These are phyloP conservation scores for Elaphomyces granulatus DNA, from an alignment of 495 filamentous ascomycete species.

Conservation along the genomic window DNA sequence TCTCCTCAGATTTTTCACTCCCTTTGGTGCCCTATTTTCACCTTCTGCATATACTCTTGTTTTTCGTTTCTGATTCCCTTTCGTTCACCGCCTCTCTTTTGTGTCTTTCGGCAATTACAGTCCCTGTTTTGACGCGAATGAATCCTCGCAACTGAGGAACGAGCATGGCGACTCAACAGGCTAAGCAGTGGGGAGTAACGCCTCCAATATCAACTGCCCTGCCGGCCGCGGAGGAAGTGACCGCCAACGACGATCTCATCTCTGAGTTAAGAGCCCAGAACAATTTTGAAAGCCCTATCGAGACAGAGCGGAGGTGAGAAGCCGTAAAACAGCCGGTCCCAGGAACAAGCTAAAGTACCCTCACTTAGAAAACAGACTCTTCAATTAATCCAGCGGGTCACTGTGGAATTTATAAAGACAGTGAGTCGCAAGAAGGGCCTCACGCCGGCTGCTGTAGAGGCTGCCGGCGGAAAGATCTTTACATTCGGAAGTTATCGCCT, in stretches of 20 bases:
- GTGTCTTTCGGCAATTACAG: too few relatives aligned
- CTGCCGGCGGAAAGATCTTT: constrained; percentile 78
- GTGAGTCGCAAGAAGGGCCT: constrained; percentile 65
- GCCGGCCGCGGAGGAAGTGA: constrained; percentile 60
- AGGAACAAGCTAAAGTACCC: background rate
- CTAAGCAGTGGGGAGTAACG: constrained; percentile 65
- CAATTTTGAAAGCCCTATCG: constrained; percentile 70
- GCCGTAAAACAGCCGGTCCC: constrained; percentile 1
- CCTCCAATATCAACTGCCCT: constrained; percentile 62
- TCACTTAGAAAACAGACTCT: constrained; percentile 39
- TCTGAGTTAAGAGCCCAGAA: constrained; percentile 69
- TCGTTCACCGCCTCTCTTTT: too few relatives aligned
- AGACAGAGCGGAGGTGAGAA: constrained; percentile 62
- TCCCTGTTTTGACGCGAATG: too few relatives aligned
- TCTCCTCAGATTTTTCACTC: too few relatives aligned
- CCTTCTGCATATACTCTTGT: too few relatives aligned
- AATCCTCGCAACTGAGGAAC: constrained; percentile 5
- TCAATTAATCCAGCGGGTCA: constrained; percentile 56
- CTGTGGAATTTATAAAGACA: constrained; percentile 67
- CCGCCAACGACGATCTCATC: constrained; percentile 61
- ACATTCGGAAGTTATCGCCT: constrained; percentile 90
- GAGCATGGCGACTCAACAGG: constrained; percentile 30
- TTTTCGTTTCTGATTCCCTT: too few relatives aligned
- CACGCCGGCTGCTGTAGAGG: constrained; percentile 58
- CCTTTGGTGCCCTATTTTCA: too few relatives aligned